Evolutionary conservation across 2,329 filamentous ascomycete genomes (phyloP), one percentile per base, ranked within the genome.

Genomic region (Pseudovirgaria hyperparasitica): DNA sequence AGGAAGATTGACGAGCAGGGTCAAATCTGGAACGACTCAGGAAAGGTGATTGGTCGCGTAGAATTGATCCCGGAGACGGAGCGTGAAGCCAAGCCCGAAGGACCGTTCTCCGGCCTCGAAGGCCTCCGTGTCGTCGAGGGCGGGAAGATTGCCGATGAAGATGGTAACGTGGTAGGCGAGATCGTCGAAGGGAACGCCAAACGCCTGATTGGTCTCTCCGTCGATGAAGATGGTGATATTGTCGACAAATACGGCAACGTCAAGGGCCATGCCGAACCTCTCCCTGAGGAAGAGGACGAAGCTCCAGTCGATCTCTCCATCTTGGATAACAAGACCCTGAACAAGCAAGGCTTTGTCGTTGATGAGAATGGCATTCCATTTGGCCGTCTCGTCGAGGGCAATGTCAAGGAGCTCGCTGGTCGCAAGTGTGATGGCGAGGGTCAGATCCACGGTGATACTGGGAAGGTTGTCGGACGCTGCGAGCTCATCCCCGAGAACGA

Each of bases 1-100:
- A 72, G 70, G 42, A 76, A 77, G 67, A 73, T 75, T 42, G 74
- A 82, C 48, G 77, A 73, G 50, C 57, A 80, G 16, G 78, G 78
- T 19, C 70, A 79, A 43, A 68, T 82, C 37, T 71, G 75, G 57
- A 78, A 76, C 45, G 77, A 82, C 47, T 68, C 65, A n/a, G 78
- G 78, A 23, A 72, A 79, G 31, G 60, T 81, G 24, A 66, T 82
- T 32, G 77, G 77, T 34, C 67, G 64, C 30, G 72, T 72, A 23
- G 75, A 82, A 42, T 57, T 81, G 16, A 72, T 82, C 19, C 63
- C 76, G 13, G 72, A 76, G 42, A 65, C 73, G 6, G 75, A 82
- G 57, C 61, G 60, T 26, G 62, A 62, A 40, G 43, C 49, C 32
- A 64, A 60, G 46, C 58, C 60, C 17, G 62, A 65, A 32, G 62